Evolutionary conservation across 495 filamentous ascomycete genomes (phyloP).

Genomic region (Sabuloglossum arenarium): DNA sequence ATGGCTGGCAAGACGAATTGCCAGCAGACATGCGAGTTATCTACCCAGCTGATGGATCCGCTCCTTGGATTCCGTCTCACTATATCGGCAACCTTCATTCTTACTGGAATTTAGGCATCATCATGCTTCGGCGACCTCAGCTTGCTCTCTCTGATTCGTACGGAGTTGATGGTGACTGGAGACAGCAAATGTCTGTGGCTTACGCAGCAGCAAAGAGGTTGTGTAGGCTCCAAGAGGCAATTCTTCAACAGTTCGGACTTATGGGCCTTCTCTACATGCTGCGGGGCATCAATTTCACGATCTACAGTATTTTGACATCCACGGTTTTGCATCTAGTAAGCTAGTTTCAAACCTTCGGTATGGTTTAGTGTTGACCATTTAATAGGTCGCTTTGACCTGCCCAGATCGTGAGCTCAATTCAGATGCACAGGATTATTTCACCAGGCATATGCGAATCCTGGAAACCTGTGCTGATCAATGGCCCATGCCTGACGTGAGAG

Average conservation of each 20-base stretch:
- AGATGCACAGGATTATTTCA: constrained; percentile 80
- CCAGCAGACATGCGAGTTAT: constrained; percentile 60
- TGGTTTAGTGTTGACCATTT: not conserved
- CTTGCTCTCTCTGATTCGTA: constrained; percentile 56
- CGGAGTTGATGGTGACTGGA: constrained; percentile 59
- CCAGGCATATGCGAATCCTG: constrained; percentile 84
- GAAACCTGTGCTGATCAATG: constrained; percentile 69
- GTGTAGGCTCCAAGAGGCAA: constrained; percentile 77
- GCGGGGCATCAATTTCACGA: constrained; percentile 85
- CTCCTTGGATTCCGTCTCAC: constrained; percentile 73
- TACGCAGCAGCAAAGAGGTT: constrained; percentile 74
- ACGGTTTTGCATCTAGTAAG: constrained; percentile 89
- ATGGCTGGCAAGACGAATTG: constrained; percentile 54
- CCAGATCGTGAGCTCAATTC: constrained; percentile 75
- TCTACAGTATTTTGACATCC: constrained; percentile 80
- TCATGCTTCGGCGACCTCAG: constrained; percentile 80
- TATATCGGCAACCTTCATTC: constrained; percentile 85
- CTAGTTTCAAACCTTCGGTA: constrained; percentile 2
- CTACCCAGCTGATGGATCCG: constrained; percentile 57
- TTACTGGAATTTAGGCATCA: constrained; percentile 73
- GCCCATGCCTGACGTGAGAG: constrained; percentile 84
- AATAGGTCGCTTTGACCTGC: constrained; percentile 77
- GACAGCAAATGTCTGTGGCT: constrained; percentile 66
- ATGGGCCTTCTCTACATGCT: constrained; percentile 81
- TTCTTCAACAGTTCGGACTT: constrained; percentile 56